Base-by-base conservation (phyloP, 2,329 filamentous ascomycete genomes). In the Microcyclospora tardicrescens region DNA sequence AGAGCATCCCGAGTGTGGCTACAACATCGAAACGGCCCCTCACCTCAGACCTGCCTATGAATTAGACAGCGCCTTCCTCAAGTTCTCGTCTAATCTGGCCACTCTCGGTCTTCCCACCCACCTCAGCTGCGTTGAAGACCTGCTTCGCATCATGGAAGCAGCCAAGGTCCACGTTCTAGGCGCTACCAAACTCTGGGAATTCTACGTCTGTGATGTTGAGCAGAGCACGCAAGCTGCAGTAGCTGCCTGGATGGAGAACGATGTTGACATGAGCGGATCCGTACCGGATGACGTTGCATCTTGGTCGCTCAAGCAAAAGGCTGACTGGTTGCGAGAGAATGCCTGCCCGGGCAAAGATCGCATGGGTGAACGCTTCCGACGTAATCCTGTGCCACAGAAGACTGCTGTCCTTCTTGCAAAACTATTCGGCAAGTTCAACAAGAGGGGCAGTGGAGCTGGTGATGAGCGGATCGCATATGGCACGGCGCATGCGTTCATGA, bases 1-100 rank as follows among this genome's bases (percentile, higher is more conserved):
- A 56, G 81, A 93, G 43, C 89, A 98, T 55, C 91, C 93, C 0
- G 91, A 98, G 52, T 82, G 86, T 33, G 91, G 91, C 12, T 98
- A 98, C 70, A 98, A 93, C 58, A 68, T 94, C 47, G 78, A 79
- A 31, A 96, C 89, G 0, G 87, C 91, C 0, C 91, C 91, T 9
- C 77, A 75, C 68, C 59, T 80, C 30, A 66, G 72, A 49, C 62
- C 74, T 33, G 75, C 76, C 3, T 67, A 94, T 12, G 82, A 85
- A 42, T 68, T 96, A n/a, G 79, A 93, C 53, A 75, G 69, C 31
- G 79, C 77, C 28, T 64, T 96, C n/a, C 58, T 81, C 37, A 62
- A 75, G 37, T 83, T 75, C 54, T 69, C 79, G 43, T 64, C 69
- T 16, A 67, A 77, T 6, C 64, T 84, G n/a, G 63, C 70, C 34